Percentiles rank a stretch among this genome's conserved stretches.
Evolutionary conservation across 225 moss, liverwort and hornwort genomes (phyloP).

Genomic region (Pseudoscleropodium purum): DNA sequence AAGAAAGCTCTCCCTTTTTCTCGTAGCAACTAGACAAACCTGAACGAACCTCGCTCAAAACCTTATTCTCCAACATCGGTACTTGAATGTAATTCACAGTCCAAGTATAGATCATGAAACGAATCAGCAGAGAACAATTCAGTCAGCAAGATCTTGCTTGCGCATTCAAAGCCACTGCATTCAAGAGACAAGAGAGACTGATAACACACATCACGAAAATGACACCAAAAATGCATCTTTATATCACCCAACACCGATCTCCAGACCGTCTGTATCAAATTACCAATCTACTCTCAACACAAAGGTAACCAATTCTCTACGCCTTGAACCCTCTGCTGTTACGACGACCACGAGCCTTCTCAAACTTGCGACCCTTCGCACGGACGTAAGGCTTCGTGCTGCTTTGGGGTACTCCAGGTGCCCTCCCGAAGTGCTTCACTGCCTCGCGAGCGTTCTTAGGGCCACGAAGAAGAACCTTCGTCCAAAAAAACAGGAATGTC

Average conservation of each 20-base stretch:
- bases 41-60: background rate
- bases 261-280: background rate
- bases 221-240: background rate
- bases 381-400: slow-evolving; percentile 84
- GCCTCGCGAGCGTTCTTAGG: slow-evolving; percentile 93
- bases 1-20: background rate
- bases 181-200: background rate
- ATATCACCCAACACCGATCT: background rate
- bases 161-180: background rate
- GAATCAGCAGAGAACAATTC: background rate
- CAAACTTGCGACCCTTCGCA: slow-evolving; percentile 79
- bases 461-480: slow-evolving; percentile 56
- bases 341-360: slow-evolving; percentile 90
- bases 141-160: background rate
- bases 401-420: slow-evolving; percentile 83
- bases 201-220: background rate
- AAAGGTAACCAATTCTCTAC: background rate
- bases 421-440: slow-evolving; percentile 95
- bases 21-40: background rate
- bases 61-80: background rate
- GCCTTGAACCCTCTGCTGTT: slow-evolving; percentile 98
- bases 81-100: background rate
- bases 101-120: background rate
- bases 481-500: background rate
- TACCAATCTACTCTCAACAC: background rate